Conservation (phyloP, 345 rosid genomes). For the Pugionium cornutum region DNA sequence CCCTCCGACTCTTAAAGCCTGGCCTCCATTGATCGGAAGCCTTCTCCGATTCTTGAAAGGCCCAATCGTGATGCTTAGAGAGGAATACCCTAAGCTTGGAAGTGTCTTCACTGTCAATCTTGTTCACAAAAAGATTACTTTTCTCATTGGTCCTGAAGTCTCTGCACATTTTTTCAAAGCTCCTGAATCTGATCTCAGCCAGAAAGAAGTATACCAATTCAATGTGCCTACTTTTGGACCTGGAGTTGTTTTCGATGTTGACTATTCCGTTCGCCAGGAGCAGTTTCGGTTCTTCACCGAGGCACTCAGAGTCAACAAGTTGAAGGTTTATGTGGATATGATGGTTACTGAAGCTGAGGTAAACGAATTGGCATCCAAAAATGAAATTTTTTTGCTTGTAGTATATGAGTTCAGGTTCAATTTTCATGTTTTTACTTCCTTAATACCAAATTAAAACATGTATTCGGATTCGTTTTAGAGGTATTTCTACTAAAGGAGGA, state of each 20-base stretch:
- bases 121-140: conserved; percentile 77
- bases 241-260: conserved; percentile 95
- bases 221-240: conserved; percentile 98
- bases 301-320: conserved; percentile 74
- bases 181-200: conserved; percentile 79
- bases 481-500: neutral
- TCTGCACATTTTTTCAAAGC: conserved; percentile 98
- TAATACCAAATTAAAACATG: neutral
- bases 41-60: conserved; percentile 75
- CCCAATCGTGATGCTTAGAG: conserved; percentile 76
- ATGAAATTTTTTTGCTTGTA: neutral
- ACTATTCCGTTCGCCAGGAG: conserved; percentile 84
- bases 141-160: conserved; percentile 95
- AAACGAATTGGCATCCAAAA: neutral
- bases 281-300: conserved; percentile 96
- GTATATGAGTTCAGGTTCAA: neutral
- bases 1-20: conserved; percentile 68
- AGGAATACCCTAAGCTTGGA: conserved; percentile 86
- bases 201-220: conserved; percentile 95
- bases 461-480: neutral
- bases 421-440: neutral
- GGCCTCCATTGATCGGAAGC: conserved; percentile 70
- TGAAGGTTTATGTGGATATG: conserved; percentile 93
- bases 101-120: conserved; percentile 82
- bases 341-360: conserved; percentile 96